These are phyloP conservation scores for Neofusicoccum cordaticola DNA, from an alignment of 2,329 filamentous ascomycete genomes.

Conservation along the genomic window DNA sequence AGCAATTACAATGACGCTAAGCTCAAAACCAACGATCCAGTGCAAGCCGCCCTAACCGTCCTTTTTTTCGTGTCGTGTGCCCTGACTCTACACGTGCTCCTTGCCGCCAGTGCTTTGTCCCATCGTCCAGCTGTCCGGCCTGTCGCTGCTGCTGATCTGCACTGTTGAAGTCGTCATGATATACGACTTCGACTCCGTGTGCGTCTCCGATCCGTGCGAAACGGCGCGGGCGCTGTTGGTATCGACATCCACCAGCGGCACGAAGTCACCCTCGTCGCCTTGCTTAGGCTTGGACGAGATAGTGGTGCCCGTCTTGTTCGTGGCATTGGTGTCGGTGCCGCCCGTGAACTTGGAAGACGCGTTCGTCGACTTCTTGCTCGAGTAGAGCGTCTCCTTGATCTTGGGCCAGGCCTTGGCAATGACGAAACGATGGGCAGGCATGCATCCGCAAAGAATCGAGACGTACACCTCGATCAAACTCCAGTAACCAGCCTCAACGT, in stretches of 20 bases:
- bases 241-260: conserved; percentile 25
- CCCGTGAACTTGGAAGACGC: background rate
- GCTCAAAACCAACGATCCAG: background rate
- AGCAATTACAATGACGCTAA: conserved; percentile 13
- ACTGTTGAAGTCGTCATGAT: conserved; percentile 17
- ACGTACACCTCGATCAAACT: conserved; percentile 40
- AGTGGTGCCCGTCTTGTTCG: background rate
- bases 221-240: conserved; percentile 12
- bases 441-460: conserved; percentile 42
- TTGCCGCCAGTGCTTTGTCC: conserved; percentile 12
- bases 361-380: background rate
- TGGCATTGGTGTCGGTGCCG: background rate
- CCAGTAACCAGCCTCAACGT: conserved; percentile 41
- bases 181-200: conserved; percentile 16
- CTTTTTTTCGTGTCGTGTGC: background rate
- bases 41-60: background rate
- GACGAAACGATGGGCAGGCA: conserved; percentile 31
- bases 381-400: conserved; percentile 7
- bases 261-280: conserved; percentile 23
- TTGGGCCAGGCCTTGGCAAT: conserved; percentile 19
- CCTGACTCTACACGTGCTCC: conserved; percentile 19
- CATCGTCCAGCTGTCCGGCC: conserved; percentile 20
- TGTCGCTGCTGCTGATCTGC: background rate
- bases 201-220: background rate
- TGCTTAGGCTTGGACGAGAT: conserved; percentile 23